Conservation (phyloP, 2,329 filamentous ascomycete species). For the Aspergillus arachidicola region DNA sequence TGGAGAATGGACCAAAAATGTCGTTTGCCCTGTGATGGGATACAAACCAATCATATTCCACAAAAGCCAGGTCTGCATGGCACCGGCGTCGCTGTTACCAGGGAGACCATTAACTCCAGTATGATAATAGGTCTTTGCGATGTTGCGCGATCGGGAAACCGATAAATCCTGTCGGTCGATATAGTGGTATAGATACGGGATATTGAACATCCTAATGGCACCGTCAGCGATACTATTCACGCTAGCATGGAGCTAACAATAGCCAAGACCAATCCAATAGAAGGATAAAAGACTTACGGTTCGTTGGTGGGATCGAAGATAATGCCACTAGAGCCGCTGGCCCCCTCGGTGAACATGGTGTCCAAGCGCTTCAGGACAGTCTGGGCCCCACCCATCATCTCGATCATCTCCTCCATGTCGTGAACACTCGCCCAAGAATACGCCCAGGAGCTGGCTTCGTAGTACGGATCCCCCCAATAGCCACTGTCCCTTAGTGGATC, state of each 20-base stretch:
- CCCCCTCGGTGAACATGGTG: constrained; percentile 55
- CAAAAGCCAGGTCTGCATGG: constrained; percentile 71
- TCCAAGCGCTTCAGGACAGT: constrained; percentile 52
- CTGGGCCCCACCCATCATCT: constrained; percentile 56
- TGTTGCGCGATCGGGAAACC: constrained; percentile 59
- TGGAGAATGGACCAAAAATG: constrained; percentile 66
- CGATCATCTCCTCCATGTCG: constrained; percentile 60
- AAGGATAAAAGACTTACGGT: constrained; percentile 46
- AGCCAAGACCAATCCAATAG: not conserved
- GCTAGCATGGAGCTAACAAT: not conserved
- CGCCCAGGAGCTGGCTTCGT: constrained; percentile 65
- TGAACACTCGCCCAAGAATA: constrained; percentile 72
- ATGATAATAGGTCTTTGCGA: constrained; percentile 63
- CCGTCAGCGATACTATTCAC: not conserved
- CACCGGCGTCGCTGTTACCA: constrained; percentile 71
- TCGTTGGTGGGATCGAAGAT: constrained; percentile 71
- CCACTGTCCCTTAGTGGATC: constrained; percentile 60
- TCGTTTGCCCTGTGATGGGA: constrained; percentile 68
- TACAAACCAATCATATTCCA: constrained; percentile 72
- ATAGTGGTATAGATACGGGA: constrained; percentile 71
- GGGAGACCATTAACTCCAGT: constrained; percentile 61
- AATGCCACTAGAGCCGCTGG: constrained; percentile 45
- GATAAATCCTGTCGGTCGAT: constrained; percentile 64
- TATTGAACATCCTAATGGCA: constrained; percentile 55
- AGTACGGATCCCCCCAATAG: constrained; percentile 66